Base-by-base conservation (phyloP, 495 filamentous ascomycete species). In the Amphirosellinia nigrospora region DNA sequence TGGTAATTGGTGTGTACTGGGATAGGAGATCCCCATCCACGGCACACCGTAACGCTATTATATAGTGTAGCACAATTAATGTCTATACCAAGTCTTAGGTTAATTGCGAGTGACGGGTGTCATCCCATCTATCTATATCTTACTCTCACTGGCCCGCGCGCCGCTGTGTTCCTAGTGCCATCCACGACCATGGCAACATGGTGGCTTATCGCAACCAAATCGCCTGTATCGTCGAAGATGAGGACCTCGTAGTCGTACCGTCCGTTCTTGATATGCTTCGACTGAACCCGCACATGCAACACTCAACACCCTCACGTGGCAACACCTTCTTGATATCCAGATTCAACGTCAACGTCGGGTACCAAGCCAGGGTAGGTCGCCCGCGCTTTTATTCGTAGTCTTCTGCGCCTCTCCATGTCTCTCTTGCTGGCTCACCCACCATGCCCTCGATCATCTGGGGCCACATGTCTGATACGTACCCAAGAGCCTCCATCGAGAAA, bases 271-370 rank as follows among this genome's bases (percentile, higher is more conserved):
- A 92, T 83, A 73, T 79, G 75, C 76, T 86, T 89, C 0, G 83
- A 81, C 61, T 82, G 79, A 21, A 88, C 80, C 11, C 89, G 84
- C 68, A 81, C 83, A 77, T 88, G 91, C 61, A 93, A 73, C 89
- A 91, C 66, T 90, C 84, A 41, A 86, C 87, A 1, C 89, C 89
- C 39, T 80, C 80, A n/a, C 77, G 75, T 10, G 89, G 89, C 58
- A 92, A 78, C 39, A 75, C 72, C 72, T 88, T 90, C 81, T 92
- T 92, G 66, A 92, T 78, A 71, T 92, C 90, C 36, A 92, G 70
- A 72, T 87, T 88, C 73, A 92, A 76, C 21, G 86, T 80, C 46
- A 94, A 79, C 4, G 92, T 95, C 19, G 92, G 92, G 80, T 91
- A 94, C 92, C 93, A 94, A 86, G 38, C 64, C 69, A 76, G 4